Percentiles rank a stretch among this genome's conserved stretches.
phyloP scores from a whole-genome alignment of 176 grass and related monocot genomes.

The Saccharum spontaneum region DNA sequence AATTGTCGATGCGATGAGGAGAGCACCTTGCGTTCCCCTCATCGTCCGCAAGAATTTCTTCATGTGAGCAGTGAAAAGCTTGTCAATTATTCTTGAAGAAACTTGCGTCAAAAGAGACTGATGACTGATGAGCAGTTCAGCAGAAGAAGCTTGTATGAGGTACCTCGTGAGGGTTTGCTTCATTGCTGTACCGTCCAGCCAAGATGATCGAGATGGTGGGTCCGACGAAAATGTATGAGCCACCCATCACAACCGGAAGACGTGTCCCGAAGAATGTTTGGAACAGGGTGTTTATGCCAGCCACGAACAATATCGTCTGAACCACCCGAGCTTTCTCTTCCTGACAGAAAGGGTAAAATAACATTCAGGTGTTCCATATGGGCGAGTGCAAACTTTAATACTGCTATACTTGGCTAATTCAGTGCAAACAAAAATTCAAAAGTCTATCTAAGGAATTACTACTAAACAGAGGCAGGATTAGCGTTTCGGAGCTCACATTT shows the following conservation, averaged over 20 bases:
- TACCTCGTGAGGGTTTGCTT: slow-evolving; percentile 80
- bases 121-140: background rate
- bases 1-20: slow-evolving; percentile 77
- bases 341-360: slow-evolving; percentile 26
- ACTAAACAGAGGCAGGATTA: background rate
- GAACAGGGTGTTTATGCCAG: slow-evolving; percentile 94
- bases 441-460: no score
- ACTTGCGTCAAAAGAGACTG: background rate
- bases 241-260: slow-evolving; percentile 78
- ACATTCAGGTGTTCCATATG: background rate
- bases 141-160: background rate
- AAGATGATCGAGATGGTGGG: slow-evolving; percentile 96
- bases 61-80: slow-evolving; percentile 18
- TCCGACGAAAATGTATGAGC: slow-evolving; percentile 78
- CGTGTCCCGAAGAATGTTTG: slow-evolving; percentile 87
- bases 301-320: slow-evolving; percentile 89
- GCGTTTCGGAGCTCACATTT: slow-evolving; percentile 57
- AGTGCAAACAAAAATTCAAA: background rate
- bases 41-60: slow-evolving; percentile 94
- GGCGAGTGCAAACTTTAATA: background rate
- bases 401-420: background rate
- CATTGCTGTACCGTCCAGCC: slow-evolving; percentile 75
- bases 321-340: slow-evolving; percentile 86
- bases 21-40: slow-evolving; percentile 86
- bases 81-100: slow-evolving; percentile 15